Percentiles rank a stretch among this genome's conserved stretches.
Evolutionary conservation across 768 basidiomycete species (phyloP).

Genomic region (Lactarius hengduanensis): DNA sequence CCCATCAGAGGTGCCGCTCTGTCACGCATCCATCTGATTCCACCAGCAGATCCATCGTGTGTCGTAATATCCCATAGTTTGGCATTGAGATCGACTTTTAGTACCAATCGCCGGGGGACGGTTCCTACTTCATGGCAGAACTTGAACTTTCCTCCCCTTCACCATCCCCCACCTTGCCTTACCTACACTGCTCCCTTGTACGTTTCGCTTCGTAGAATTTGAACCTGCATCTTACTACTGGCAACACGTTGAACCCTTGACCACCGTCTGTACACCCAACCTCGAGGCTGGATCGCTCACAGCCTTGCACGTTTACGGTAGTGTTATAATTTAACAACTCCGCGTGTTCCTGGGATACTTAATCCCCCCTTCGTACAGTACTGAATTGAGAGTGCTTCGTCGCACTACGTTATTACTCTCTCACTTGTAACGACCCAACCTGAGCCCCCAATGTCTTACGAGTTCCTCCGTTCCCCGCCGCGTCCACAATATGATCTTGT

Average conservation of each 20-base stretch:
- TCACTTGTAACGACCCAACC: not conserved
- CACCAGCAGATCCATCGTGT: constrained; percentile 16
- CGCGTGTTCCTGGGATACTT: constrained; percentile 19
- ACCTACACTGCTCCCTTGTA: not conserved
- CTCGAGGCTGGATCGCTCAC: constrained; percentile 16
- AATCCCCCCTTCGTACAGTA: constrained; percentile 4
- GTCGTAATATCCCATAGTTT: constrained; percentile 22
- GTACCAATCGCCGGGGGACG: constrained; percentile 5
- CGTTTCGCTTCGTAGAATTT: constrained; percentile 13
- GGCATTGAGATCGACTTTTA: constrained; percentile 15
- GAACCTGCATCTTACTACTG: constrained; percentile 3
- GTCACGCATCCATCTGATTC: constrained; percentile 11
- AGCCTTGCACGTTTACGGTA: not conserved
- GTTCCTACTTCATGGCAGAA: not conserved
- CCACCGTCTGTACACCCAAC: not conserved
- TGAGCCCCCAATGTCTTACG: not conserved
- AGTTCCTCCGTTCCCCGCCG: not conserved
- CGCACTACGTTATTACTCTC: constrained; percentile 19
- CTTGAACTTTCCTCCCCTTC: constrained; percentile 8
- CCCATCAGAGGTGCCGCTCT: not conserved
- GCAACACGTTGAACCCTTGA: constrained; percentile 23
- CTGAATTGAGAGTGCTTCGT: constrained; percentile 8
- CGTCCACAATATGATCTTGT: not conserved
- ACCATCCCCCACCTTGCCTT: not conserved
- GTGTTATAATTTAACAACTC: not conserved